Conservation (phyloP, 345 rosid genomes). For the Euphorbia tirucalli region DNA sequence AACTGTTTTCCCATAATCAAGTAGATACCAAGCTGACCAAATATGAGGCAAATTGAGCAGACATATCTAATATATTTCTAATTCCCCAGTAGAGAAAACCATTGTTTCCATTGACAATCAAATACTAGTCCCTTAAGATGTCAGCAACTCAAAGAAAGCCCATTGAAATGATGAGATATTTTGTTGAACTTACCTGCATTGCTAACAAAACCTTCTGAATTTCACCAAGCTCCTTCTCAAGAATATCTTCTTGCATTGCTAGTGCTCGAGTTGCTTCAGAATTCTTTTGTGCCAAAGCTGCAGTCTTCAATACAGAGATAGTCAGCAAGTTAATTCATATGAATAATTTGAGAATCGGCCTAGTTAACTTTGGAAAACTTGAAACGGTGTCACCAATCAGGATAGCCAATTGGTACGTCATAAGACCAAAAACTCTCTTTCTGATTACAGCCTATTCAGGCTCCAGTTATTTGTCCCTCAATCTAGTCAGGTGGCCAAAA, state of each 20-base stretch:
- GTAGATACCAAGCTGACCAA: not conserved
- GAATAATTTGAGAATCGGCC: not conserved
- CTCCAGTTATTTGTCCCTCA: not conserved
- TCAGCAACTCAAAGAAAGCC: not conserved
- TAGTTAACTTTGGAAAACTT: slow-evolving; percentile 4
- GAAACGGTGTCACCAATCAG: slow-evolving; percentile 1
- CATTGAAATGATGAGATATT: slow-evolving; percentile 10
- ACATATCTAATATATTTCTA: not conserved
- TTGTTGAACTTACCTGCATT: slow-evolving; percentile 68
- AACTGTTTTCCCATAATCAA: not conserved
- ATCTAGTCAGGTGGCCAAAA: not conserved
- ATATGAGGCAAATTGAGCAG: not conserved
- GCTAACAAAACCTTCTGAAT: slow-evolving; percentile 88
- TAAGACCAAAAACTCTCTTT: slow-evolving; percentile 1
- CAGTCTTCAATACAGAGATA: slow-evolving; percentile 50
- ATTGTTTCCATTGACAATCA: not conserved
- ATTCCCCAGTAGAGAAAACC: not conserved
- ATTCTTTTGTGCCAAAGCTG: slow-evolving; percentile 92
- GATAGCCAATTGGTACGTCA: not conserved
- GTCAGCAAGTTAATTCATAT: slow-evolving; percentile 7
- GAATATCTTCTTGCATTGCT: slow-evolving; percentile 73
- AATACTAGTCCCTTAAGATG: not conserved
- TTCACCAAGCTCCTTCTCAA: slow-evolving; percentile 91
- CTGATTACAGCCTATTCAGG: not conserved
- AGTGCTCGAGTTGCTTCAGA: slow-evolving; percentile 86